Percentiles rank a stretch among this genome's conserved stretches.
Evolutionary conservation across 129 eudicot genomes (phyloP).

Genomic region (Lactuca saligna): DNA sequence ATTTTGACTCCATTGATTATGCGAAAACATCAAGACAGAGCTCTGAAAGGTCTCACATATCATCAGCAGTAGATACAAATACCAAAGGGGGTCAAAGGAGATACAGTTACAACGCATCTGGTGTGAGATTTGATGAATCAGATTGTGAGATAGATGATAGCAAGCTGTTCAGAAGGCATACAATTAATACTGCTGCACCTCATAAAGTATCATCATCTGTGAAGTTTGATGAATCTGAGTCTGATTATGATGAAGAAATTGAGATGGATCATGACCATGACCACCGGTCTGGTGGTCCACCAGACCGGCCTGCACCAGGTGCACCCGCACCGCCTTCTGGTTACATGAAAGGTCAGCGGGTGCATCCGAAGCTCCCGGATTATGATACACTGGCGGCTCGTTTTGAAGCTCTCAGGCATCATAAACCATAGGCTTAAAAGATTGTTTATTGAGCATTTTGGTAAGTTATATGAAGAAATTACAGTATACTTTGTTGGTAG

Average conservation of each 20-base stretch:
- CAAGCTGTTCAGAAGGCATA: slow-evolving; percentile 56
- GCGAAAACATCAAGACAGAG: slow-evolving; percentile 20
- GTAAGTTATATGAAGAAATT: not conserved
- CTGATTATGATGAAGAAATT: slow-evolving; percentile 66
- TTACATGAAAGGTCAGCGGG: slow-evolving; percentile 41
- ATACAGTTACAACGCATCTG: slow-evolving; percentile 67
- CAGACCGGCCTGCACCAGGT: slow-evolving; percentile 58
- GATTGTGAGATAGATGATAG: slow-evolving; percentile 41
- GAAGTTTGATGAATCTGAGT: slow-evolving; percentile 76
- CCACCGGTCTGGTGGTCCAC: slow-evolving; percentile 40
- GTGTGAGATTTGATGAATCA: slow-evolving; percentile 70
- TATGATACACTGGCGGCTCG: slow-evolving; percentile 87
- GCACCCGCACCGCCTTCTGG: slow-evolving; percentile 31
- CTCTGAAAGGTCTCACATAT: slow-evolving; percentile 32
- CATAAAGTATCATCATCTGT: slow-evolving; percentile 43
- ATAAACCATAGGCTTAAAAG: slow-evolving; percentile 29
- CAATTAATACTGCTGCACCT: slow-evolving; percentile 45
- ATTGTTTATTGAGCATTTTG: not conserved
- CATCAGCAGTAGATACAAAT: not conserved
- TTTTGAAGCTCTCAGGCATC: slow-evolving; percentile 79
- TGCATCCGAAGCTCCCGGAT: slow-evolving; percentile 96
- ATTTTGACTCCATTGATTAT: slow-evolving; percentile 12
- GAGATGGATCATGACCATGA: slow-evolving; percentile 45
- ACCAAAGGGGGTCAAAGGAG: slow-evolving; percentile 36
- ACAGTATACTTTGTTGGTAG: not conserved